Percentiles rank a stretch among this genome's conserved stretches.
phyloP scores from a whole-genome alignment of 805 yeast genomes.

The Nadsonia fulvescens region DNA sequence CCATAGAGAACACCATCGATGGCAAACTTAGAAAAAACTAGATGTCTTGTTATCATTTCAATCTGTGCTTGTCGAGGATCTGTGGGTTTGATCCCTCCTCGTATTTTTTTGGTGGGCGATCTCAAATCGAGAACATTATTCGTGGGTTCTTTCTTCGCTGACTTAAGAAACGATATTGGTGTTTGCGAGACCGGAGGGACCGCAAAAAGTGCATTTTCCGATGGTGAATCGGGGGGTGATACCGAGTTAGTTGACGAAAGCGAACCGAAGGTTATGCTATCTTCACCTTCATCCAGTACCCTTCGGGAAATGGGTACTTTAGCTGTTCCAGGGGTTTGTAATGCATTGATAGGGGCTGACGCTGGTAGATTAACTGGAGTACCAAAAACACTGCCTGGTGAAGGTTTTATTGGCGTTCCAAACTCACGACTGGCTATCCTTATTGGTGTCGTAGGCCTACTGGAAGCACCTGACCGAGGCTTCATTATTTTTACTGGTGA shows the following conservation, averaged over 20 bases:
- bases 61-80: constrained; percentile 11
- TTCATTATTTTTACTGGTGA: not conserved
- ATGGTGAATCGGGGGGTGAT: constrained; percentile 1
- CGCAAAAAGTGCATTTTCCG: constrained; percentile 3
- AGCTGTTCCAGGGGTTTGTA: not conserved
- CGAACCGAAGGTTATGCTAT: constrained; percentile 3
- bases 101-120: constrained; percentile 7
- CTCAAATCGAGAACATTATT: too few species aligned
- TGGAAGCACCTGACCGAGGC: constrained; percentile 1
- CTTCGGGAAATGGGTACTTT: not conserved
- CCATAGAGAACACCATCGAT: constrained; percentile 14
- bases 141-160: constrained; percentile 1
- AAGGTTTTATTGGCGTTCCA: too few species aligned
- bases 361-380: not conserved
- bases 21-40: constrained; percentile 9
- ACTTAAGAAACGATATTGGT: constrained; percentile 5
- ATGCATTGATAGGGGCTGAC: not conserved
- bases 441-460: constrained; percentile 3
- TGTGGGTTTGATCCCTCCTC: constrained; percentile 9
- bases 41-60: constrained; percentile 7
- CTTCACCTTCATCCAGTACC: not conserved
- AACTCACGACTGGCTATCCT: not conserved
- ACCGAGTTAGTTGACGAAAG: constrained; percentile 2
- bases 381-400: too few species aligned
- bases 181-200: constrained; percentile 1